Evolutionary conservation across 495 filamentous ascomycete species (phyloP).

Genomic region (Parathielavia appendiculata): DNA sequence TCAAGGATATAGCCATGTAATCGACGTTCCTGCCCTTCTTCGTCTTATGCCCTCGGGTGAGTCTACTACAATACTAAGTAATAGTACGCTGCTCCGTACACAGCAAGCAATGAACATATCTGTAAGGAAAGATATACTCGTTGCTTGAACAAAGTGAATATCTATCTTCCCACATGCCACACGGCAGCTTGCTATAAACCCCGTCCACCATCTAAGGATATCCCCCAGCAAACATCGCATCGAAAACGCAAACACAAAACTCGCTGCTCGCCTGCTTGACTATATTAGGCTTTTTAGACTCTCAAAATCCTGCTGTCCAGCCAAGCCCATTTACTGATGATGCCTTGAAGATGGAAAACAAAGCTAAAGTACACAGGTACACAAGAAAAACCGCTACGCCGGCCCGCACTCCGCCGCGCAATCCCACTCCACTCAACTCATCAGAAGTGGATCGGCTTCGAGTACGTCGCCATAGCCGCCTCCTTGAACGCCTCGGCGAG

Average conservation of each 20-base stretch:
- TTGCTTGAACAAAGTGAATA: not conserved
- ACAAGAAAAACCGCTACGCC: constrained; percentile 18
- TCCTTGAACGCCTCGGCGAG: constrained; percentile 98
- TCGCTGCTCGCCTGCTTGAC: constrained; percentile 4
- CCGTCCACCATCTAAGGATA: constrained; percentile 10
- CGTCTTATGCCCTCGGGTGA: no score
- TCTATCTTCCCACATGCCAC: constrained; percentile 13
- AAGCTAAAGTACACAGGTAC: constrained; percentile 27
- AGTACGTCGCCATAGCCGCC: constrained; percentile 96
- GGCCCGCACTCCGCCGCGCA: not conserved
- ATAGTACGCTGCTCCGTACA: not conserved
- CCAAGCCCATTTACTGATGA: constrained; percentile 23
- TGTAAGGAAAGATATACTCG: no score
- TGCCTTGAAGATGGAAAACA: constrained; percentile 20
- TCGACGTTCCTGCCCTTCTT: no score
- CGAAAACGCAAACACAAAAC: not conserved
- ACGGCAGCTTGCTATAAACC: constrained; percentile 5
- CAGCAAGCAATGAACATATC: no score
- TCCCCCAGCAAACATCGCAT: not conserved
- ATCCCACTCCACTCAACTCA: not conserved
- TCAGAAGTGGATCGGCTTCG: constrained; percentile 95
- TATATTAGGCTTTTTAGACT: constrained; percentile 7
- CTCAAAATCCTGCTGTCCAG: constrained; percentile 17
- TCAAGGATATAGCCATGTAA: no score
- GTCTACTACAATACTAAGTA: no score